Conservation (phyloP, 83 land plant species). For the Larix sibirica region DNA sequence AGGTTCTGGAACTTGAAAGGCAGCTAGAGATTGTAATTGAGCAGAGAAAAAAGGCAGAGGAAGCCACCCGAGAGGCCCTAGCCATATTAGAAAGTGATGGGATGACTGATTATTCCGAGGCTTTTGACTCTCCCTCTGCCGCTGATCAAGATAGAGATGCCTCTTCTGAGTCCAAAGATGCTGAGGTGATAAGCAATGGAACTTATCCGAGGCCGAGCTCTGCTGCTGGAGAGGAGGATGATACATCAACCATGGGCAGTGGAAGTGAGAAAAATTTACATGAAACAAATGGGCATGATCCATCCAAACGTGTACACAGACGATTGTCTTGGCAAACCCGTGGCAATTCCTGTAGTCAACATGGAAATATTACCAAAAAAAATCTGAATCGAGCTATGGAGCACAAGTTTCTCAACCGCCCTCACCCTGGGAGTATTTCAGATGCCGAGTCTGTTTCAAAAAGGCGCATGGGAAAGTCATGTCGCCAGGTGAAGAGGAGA, state of each 20-base stretch:
- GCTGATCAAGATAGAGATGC: slow-evolving; percentile 33
- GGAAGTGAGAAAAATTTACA: slow-evolving; percentile 5
- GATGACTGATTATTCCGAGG: slow-evolving; percentile 40
- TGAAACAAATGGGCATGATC: background rate
- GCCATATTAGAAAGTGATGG: slow-evolving; percentile 49
- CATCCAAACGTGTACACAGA: background rate
- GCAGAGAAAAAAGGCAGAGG: slow-evolving; percentile 67
- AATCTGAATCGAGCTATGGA: background rate
- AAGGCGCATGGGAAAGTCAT: slow-evolving; percentile 47
- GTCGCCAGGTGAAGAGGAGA: slow-evolving; percentile 41
- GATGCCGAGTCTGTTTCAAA: slow-evolving; percentile 28
- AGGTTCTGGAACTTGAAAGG: slow-evolving; percentile 67
- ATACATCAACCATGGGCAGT: slow-evolving; percentile 10
- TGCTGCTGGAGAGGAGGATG: slow-evolving; percentile 11
- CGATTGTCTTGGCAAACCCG: slow-evolving; percentile 11
- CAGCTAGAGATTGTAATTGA: slow-evolving; percentile 44
- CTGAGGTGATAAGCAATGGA: background rate
- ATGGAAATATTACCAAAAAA: background rate
- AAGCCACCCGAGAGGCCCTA: slow-evolving; percentile 52
- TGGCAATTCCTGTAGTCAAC: background rate
- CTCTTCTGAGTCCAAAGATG: slow-evolving; percentile 15
- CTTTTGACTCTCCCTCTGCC: slow-evolving; percentile 34
- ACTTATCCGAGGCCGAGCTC: background rate
- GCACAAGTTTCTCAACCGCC: background rate
- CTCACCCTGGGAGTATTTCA: background rate